Evolutionary conservation across 306 rosid genomes (phyloP).

Genomic region (barrel medic (Medicago truncatula)): DNA sequence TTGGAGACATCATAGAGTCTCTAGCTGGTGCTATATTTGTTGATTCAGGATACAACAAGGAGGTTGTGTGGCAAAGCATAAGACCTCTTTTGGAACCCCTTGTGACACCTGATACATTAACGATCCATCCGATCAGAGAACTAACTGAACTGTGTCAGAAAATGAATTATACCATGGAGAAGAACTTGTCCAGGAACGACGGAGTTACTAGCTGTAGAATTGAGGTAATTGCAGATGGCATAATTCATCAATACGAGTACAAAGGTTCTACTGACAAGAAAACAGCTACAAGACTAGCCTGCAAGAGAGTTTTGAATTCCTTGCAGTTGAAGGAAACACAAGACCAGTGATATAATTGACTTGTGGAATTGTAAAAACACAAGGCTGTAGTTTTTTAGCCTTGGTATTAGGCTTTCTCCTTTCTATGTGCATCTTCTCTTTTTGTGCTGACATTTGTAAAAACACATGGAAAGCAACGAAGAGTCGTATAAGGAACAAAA

Average conservation of each 20-base stretch:
- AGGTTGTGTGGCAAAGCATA: constrained; percentile 60
- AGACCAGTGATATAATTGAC: neutral
- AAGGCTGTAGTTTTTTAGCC: neutral
- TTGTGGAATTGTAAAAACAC: constrained; percentile 23
- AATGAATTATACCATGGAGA: constrained; percentile 36
- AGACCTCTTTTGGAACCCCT: constrained; percentile 71
- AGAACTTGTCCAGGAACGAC: constrained; percentile 1
- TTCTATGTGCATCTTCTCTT: no score
- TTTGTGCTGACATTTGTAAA: no score
- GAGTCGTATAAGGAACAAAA: no score
- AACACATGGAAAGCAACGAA: no score
- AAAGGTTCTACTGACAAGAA: constrained; percentile 29
- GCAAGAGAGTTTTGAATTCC: constrained; percentile 56
- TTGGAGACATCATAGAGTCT: constrained; percentile 84
- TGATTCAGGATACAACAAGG: constrained; percentile 67
- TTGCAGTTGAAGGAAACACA: constrained; percentile 50
- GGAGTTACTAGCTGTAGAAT: constrained; percentile 43
- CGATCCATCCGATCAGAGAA: constrained; percentile 61
- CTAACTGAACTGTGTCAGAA: constrained; percentile 54
- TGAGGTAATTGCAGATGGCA: constrained; percentile 57
- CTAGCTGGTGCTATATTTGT: constrained; percentile 81
- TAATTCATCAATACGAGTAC: constrained; percentile 34
- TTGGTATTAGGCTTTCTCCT: neutral
- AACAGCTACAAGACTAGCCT: constrained; percentile 55
- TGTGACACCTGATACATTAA: no score